Percentiles rank a stretch among this genome's conserved stretches.
These are phyloP conservation scores for Fusarium praegraminearum DNA, from an alignment of 2,329 filamentous ascomycete species.

Conservation along the genomic window DNA sequence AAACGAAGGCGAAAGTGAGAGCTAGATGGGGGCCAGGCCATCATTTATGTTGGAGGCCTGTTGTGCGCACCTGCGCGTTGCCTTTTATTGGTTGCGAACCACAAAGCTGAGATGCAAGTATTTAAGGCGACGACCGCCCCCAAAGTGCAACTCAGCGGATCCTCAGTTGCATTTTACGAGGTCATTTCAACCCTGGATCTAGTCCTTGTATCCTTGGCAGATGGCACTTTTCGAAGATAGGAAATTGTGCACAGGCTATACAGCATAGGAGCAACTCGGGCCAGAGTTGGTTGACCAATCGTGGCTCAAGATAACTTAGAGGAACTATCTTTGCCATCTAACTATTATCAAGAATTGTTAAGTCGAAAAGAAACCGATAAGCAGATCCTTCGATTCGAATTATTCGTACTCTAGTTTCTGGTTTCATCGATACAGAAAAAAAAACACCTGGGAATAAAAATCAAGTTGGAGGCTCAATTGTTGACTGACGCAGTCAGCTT, in stretches of 20 bases:
- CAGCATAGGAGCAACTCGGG: background rate
- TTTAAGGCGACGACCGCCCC: slow-evolving; percentile 17
- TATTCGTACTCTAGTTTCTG: background rate
- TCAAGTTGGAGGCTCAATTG: slow-evolving; percentile 20
- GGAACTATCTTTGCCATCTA: background rate
- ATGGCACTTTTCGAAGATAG: background rate
- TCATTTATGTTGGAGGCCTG: slow-evolving; percentile 22
- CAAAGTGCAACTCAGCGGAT: slow-evolving; percentile 21
- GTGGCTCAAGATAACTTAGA: background rate
- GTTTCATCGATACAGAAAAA: background rate
- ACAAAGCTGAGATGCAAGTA: slow-evolving; percentile 12
- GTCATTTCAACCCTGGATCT: background rate
- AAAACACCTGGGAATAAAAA: background rate
- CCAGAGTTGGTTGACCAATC: slow-evolving; percentile 3
- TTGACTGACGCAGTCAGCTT: slow-evolving; percentile 13
- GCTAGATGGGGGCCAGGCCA: slow-evolving; percentile 4
- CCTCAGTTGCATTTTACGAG: slow-evolving; percentile 7
- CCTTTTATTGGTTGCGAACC: slow-evolving; percentile 25
- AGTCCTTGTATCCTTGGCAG: slow-evolving; percentile 8
- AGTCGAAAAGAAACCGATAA: background rate
- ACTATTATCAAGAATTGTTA: background rate
- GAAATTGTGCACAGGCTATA: background rate
- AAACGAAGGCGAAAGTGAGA: slow-evolving; percentile 10
- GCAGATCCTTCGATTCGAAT: background rate
- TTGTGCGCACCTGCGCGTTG: slow-evolving; percentile 18